Conservation (phyloP, 345 rosid genomes). For the Eucalyptus virginea region DNA sequence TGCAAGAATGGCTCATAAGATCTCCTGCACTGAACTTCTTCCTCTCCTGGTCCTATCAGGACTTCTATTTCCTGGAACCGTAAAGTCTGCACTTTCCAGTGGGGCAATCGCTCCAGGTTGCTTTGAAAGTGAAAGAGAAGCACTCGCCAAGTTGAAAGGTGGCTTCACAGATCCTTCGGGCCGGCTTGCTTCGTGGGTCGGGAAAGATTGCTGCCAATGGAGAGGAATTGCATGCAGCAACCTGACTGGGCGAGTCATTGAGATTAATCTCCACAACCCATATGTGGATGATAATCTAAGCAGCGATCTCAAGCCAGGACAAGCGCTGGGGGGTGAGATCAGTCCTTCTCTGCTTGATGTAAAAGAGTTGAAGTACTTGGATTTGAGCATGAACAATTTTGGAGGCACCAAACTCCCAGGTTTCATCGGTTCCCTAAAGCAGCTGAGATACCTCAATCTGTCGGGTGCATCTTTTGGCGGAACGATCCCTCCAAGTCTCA, state of each 20-base stretch:
- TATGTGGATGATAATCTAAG: background rate
- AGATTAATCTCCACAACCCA: conserved; percentile 24
- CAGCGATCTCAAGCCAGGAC: background rate
- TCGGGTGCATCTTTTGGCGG: background rate
- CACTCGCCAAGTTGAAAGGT: background rate
- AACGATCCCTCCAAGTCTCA: background rate
- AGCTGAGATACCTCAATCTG: conserved; percentile 11
- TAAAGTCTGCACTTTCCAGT: background rate
- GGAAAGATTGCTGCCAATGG: background rate
- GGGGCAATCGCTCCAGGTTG: background rate
- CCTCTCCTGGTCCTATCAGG: background rate
- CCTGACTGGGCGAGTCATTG: conserved; percentile 8
- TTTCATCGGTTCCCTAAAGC: background rate
- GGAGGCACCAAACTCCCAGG: background rate
- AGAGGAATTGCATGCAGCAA: background rate
- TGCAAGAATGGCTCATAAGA: background rate
- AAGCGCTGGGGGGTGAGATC: background rate
- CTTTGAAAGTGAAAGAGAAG: background rate
- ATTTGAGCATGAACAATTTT: conserved; percentile 8
- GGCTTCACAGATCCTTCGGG: background rate
- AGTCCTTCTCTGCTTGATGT: conserved; percentile 2
- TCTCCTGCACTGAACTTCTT: background rate
- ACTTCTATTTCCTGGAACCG: background rate
- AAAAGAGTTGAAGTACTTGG: background rate
- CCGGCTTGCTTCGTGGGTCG: background rate